Evolutionary conservation across 2,329 filamentous ascomycete species (phyloP).

Genomic region (Arthrinium puccinioides): DNA sequence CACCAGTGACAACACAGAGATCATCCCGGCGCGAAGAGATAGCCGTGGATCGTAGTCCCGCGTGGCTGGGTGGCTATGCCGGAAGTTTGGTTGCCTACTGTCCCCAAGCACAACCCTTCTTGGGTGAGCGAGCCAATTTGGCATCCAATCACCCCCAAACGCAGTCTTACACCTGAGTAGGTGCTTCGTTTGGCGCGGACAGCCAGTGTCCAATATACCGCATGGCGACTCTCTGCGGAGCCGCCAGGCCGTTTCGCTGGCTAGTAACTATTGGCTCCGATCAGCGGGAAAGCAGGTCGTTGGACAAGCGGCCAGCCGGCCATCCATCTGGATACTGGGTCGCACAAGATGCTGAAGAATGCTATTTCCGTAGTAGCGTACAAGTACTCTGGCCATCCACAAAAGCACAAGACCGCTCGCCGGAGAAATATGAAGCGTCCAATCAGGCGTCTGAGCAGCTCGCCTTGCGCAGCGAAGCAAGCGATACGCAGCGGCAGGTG

Average conservation of each 20-base stretch:
- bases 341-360: constrained; percentile 4
- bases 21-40: too few species aligned
- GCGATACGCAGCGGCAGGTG: constrained; percentile 12
- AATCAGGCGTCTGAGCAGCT: constrained; percentile 12
- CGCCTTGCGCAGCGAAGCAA: constrained; percentile 10
- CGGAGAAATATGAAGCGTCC: constrained; percentile 11
- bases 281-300: constrained; percentile 1
- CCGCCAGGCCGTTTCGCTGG: background rate
- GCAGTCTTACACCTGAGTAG: background rate
- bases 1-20: too few species aligned
- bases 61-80: too few species aligned
- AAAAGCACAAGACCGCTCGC: background rate
- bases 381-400: constrained; percentile 7
- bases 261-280: background rate
- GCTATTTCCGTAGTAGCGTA: constrained; percentile 20
- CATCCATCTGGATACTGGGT: too few species aligned
- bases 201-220: background rate
- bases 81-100: too few species aligned
- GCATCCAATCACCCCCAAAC: constrained; percentile 1
- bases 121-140: too few species aligned
- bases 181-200: background rate
- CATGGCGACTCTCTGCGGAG: background rate
- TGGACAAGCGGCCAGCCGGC: constrained; percentile 1
- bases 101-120: too few species aligned
- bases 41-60: too few species aligned